A percentile compares a stretch with the other conserved stretches of the same genome.
These are phyloP conservation scores for Daldinia eschscholtzii DNA, from an alignment of 2,329 filamentous ascomycete genomes.

Conservation along the genomic window DNA sequence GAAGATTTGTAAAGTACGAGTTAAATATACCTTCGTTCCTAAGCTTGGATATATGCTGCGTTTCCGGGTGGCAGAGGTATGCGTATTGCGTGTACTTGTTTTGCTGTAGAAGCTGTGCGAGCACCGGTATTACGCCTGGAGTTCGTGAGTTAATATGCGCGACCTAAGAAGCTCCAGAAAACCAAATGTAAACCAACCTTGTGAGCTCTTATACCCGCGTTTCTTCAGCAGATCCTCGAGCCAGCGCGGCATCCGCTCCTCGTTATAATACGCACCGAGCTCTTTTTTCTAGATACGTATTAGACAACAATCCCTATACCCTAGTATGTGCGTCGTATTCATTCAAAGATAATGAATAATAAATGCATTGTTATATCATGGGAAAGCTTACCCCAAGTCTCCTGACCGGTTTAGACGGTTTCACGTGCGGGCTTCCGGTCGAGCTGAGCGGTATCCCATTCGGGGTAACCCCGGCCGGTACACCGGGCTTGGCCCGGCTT, in stretches of 20 bases:
- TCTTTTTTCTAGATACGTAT: slow-evolving; percentile 64
- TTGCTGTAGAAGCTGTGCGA: slow-evolving; percentile 73
- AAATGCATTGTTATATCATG: background rate
- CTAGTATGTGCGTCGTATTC: background rate
- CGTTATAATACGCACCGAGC: slow-evolving; percentile 78
- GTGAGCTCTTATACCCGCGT: slow-evolving; percentile 67
- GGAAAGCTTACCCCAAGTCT: slow-evolving; percentile 52
- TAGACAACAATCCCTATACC: background rate
- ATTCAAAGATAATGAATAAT: background rate
- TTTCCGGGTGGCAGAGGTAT: slow-evolving; percentile 82
- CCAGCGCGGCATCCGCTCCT: slow-evolving; percentile 80
- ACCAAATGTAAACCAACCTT: slow-evolving; percentile 58
- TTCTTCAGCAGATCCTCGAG: slow-evolving; percentile 72
- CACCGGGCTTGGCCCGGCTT: background rate
- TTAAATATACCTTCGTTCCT: slow-evolving; percentile 73
- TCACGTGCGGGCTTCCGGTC: background rate
- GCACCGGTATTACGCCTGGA: slow-evolving; percentile 69
- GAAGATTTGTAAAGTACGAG: background rate
- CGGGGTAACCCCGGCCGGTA: background rate
- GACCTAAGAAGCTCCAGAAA: background rate
- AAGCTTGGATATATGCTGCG: slow-evolving; percentile 85
- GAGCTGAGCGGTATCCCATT: background rate
- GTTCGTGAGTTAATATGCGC: slow-evolving; percentile 56
- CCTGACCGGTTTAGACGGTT: slow-evolving; percentile 43
- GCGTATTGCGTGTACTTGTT: slow-evolving; percentile 75